Conservation (phyloP, 2,329 filamentous ascomycete genomes). For the Pseudopithomyces maydicus region DNA sequence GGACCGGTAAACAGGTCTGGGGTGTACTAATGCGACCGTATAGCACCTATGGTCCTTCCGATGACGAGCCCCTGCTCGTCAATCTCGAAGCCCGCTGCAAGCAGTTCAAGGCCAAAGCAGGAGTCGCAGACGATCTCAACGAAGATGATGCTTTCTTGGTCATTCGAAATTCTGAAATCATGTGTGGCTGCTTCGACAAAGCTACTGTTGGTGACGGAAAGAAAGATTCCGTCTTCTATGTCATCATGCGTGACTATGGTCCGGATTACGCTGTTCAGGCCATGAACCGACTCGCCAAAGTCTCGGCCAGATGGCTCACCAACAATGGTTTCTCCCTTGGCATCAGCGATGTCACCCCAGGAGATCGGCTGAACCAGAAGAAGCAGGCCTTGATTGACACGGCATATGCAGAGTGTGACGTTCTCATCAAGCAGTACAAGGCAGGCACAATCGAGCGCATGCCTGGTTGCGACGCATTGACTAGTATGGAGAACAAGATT, state of each 20-base stretch:
- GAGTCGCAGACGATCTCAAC: constrained; percentile 78
- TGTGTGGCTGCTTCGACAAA: constrained; percentile 98
- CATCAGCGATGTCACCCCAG: constrained; percentile 91
- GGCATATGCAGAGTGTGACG: constrained; percentile 81
- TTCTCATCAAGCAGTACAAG: constrained; percentile 82
- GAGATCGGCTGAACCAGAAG: constrained; percentile 68
- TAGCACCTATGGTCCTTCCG: constrained; percentile 64
- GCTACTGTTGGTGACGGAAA: constrained; percentile 95
- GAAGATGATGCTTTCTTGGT: constrained; percentile 81
- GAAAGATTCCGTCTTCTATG: constrained; percentile 97
- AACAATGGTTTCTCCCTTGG: constrained; percentile 96
- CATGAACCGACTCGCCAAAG: constrained; percentile 91
- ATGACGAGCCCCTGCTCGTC: constrained; percentile 66
- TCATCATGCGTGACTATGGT: constrained; percentile 93
- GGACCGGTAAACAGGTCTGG: constrained; percentile 98
- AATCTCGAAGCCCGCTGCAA: constrained; percentile 94
- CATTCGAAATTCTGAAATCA: constrained; percentile 93
- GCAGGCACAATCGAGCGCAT: constrained; percentile 81
- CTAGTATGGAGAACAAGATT: constrained; percentile 87
- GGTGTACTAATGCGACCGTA: constrained; percentile 91
- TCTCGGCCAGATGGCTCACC: constrained; percentile 85
- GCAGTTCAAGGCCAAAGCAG: constrained; percentile 70
- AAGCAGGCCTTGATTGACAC: constrained; percentile 77
- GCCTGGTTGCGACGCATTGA: constrained; percentile 86
- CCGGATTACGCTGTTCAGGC: constrained; percentile 84